Base-by-base conservation (phyloP, 371 early-diverging fungal species). In the Mucor ambiguus region DNA sequence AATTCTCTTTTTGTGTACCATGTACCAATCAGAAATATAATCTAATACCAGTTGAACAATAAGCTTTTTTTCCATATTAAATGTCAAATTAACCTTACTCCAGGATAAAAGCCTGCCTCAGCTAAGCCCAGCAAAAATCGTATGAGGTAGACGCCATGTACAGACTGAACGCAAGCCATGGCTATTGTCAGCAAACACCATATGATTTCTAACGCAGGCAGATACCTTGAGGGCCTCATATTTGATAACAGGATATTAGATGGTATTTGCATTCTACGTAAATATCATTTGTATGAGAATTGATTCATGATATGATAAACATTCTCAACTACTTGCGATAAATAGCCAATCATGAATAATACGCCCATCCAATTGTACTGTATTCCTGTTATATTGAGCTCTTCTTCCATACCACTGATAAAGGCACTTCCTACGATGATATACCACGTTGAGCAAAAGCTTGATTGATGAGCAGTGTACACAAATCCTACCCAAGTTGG, bases 71-170 rank as follows among this genome's bases (percentile, higher is more conserved):
- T 30, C 7, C 7, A 2, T 16, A 2, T 49, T 49, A 26, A 26
- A 44, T 58, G 43, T 22, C 16, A 37, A n/a, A 32, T 18, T 30
- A 4, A 33, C 24, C 58, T 58, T 78, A 78, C 76, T 10, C 78
- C 81, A 55, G 90, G 88, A 58, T 80, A 78, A 33, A 87, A 88
- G 20, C 90, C 90, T 22, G 90, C 83, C 73, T 90, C 89, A 38
- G 82, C 79, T 5, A 84, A 72, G 11, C 90, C 90, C 12, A 90
- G 71, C n/a, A 86, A 67, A 43, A 87, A 69, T 5, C 90, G 80
- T 54, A 85, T 79, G 16, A 81, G 29, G 60, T 87, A 80, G 5
- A 87, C 72, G 10, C 69, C 73, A 16, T 72, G 60, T 26, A 79
- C 76, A 41, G 79, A 80, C n/a, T 82, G 81, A 44, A 83, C 88